Evolutionary conservation across 2,329 filamentous ascomycete species (phyloP), one percentile per base, ranked within the genome.

Genomic region (Trichoderma pleuroti): DNA sequence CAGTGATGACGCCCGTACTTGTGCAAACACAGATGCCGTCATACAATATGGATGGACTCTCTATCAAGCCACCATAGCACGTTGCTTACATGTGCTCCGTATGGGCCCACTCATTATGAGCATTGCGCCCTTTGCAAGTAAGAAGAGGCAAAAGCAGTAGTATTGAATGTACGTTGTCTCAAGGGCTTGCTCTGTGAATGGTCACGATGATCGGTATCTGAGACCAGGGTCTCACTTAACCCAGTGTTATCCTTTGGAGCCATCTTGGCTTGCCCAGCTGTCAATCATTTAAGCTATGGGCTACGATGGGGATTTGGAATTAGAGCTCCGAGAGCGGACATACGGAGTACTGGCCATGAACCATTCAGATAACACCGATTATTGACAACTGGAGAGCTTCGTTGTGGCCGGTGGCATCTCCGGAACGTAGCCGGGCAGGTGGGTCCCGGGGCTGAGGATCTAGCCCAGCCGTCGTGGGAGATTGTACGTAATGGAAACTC

Each of bases 401-500:
- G 18, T 34, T 5, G 24, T 36, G 5, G 9, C 32, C 24, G 52
- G 36, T 46, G 36, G 52, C 26, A 56, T 42, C n/a, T 32, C 36
- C 64, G 64, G 64, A 32, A 12, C 21, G 52, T 28, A 46, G 32
- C 64, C 64, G 52, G 54, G 14, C 26, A 59, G 49, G 52, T 59
- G 64, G 64, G 54, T 30, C 64, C 26, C 52, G 52, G 52, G 6
- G 28, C 36, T 52, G 64, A 24, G 18, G 52, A 59, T 46, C 64
- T 67, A 59, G 54, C 64, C 64, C 64, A 67, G 64, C 64, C 64
- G 64, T 10, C 18, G 9, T 49, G 64, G 36, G 54, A 34, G 2
- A 26, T 67, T 67, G 64, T 67, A 67, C 64, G 64, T 67, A 67
- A 67, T 59, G 26, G 18, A 59, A 59, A 67, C n/a, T 56, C 24